These are phyloP conservation scores for Pichia nanzhaoensis DNA, from an alignment of 805 yeast species.

Conservation along the genomic window DNA sequence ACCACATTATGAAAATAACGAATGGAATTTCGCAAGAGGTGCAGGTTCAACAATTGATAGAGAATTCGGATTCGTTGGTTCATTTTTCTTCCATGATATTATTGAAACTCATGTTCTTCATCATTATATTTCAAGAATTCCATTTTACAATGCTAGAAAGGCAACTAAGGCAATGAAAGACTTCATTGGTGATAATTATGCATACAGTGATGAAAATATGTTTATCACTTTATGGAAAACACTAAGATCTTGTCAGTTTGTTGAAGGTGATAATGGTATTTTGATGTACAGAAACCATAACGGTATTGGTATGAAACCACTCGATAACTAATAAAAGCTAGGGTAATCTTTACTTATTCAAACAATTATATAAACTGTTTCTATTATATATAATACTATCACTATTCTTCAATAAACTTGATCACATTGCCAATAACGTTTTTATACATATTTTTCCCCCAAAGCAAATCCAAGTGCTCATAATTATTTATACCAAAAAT, in stretches of 20 bases:
- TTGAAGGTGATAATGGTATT: constrained; percentile 62
- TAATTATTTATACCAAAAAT: constrained; percentile 54
- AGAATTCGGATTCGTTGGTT: constrained; percentile 54
- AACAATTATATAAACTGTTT: no score
- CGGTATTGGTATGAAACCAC: constrained; percentile 34
- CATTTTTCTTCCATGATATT: constrained; percentile 50
- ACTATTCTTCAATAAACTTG: constrained; percentile 18
- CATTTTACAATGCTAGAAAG: constrained; percentile 49
- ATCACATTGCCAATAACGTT: constrained; percentile 40
- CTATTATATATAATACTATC: no score
- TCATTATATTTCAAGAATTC: constrained; percentile 49
- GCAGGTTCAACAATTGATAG: constrained; percentile 63
- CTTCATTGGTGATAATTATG: constrained; percentile 48
- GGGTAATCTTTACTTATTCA: background rate
- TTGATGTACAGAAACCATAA: constrained; percentile 60
- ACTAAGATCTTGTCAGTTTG: constrained; percentile 61
- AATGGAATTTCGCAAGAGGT: constrained; percentile 62
- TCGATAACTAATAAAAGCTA: background rate
- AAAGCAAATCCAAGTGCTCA: constrained; percentile 86
- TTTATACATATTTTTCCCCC: constrained; percentile 71
- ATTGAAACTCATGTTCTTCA: constrained; percentile 54
- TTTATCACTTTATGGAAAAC: constrained; percentile 51
- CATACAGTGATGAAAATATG: constrained; percentile 48
- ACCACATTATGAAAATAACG: constrained; percentile 50
- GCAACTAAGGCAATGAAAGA: constrained; percentile 45